Conservation (phyloP, 108 stramenopile genomes). For the Pelagomonas calceolata region DNA sequence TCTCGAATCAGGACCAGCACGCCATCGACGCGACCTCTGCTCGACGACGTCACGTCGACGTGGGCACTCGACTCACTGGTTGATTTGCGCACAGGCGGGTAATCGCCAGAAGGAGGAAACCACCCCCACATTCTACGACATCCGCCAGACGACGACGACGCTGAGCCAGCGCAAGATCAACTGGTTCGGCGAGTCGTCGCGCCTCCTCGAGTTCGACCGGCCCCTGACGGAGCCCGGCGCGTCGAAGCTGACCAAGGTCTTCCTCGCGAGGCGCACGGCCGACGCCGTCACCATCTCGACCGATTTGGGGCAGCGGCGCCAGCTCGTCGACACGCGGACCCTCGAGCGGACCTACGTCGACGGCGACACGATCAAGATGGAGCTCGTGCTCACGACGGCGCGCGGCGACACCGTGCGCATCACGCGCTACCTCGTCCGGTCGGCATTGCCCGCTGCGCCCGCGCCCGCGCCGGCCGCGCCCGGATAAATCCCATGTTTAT, state of each 20-base stretch:
- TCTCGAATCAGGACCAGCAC: no score
- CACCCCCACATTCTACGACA: background rate
- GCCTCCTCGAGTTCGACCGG: background rate
- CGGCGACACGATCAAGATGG: background rate
- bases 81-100: no score
- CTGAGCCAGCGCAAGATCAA: background rate
- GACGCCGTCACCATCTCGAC: background rate
- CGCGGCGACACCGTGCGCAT: background rate
- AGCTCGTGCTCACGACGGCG: background rate
- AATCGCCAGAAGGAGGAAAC: background rate
- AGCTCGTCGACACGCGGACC: background rate
- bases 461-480: no score
- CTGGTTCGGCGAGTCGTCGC: background rate
- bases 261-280: background rate
- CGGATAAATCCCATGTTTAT: no score
- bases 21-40: no score
- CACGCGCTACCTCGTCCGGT: background rate
- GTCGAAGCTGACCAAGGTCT: background rate
- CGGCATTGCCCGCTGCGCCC: background rate
- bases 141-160: background rate
- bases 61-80: no score
- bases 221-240: background rate
- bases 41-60: no score
- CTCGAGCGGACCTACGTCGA: background rate
- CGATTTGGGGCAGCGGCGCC: background rate